phyloP scores from a whole-genome alignment of 2,329 filamentous ascomycete genomes.

The Fusarium fujikuroi region DNA sequence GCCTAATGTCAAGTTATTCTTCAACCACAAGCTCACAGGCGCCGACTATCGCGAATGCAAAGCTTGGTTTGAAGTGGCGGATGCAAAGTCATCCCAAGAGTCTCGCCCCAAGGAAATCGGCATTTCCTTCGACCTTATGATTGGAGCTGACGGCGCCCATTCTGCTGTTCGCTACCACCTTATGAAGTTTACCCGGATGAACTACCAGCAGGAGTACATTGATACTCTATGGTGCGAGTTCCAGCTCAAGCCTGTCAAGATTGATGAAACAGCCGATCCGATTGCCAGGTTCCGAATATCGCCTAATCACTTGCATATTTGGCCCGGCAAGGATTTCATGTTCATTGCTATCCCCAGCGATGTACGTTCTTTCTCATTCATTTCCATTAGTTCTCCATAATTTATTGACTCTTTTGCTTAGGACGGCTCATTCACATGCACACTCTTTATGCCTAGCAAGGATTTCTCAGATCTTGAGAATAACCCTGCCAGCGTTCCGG shows the following conservation, averaged over 20 bases:
- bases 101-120: constrained; percentile 77
- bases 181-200: constrained; percentile 93
- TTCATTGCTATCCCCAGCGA: constrained; percentile 93
- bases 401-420: constrained; percentile 48
- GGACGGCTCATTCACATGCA: constrained; percentile 94
- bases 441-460: constrained; percentile 82
- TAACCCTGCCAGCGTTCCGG: constrained; percentile 67
- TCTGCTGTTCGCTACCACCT: constrained; percentile 90
- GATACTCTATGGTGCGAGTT: constrained; percentile 99
- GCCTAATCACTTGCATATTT: constrained; percentile 95
- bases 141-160: constrained; percentile 95
- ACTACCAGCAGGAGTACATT: constrained; percentile 94
- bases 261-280: constrained; percentile 43
- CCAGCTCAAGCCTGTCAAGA: constrained; percentile 70
- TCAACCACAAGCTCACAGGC: constrained; percentile 92
- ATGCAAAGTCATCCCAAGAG: constrained; percentile 48
- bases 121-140: constrained; percentile 88
- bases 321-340: constrained; percentile 95
- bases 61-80: constrained; percentile 84
- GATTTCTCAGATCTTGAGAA: constrained; percentile 76
- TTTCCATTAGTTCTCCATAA: neutral
- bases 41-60: constrained; percentile 82
- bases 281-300: constrained; percentile 77
- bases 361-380: constrained; percentile 51
- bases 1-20: constrained; percentile 91